These are phyloP conservation scores for Polychaeton citri DNA, from an alignment of 2,329 filamentous ascomycete species.

Conservation along the genomic window DNA sequence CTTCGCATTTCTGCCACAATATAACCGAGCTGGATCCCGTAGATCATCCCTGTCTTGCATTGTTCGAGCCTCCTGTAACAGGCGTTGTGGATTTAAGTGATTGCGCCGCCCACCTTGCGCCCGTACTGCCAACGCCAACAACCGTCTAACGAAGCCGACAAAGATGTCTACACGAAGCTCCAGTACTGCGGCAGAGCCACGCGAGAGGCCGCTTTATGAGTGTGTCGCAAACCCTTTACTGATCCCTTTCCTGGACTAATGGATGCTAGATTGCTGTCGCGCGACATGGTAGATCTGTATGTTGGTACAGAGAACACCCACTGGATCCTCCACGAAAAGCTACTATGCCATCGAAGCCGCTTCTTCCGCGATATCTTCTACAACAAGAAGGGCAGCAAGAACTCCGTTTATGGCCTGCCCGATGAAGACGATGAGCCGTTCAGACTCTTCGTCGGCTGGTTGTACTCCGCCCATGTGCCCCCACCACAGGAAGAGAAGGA, in stretches of 20 bases:
- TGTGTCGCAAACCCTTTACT: conserved; percentile 11
- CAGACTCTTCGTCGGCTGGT: conserved; percentile 40
- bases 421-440: conserved; percentile 40
- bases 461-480: conserved; percentile 37
- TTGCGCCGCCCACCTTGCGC: too few species aligned
- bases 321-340: conserved; percentile 43
- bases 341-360: conserved; percentile 40
- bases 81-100: too few species aligned
- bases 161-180: neutral
- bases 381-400: conserved; percentile 20
- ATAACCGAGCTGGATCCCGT: neutral
- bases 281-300: conserved; percentile 43
- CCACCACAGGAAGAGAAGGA: conserved; percentile 37
- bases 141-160: too few species aligned
- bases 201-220: conserved; percentile 30
- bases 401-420: conserved; percentile 33
- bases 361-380: conserved; percentile 43
- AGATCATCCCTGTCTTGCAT: too few species aligned
- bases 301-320: conserved; percentile 40
- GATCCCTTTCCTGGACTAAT: conserved; percentile 1
- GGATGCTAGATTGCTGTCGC: conserved; percentile 35
- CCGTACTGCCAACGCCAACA: too few species aligned
- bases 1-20: conserved; percentile 1
- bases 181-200: conserved; percentile 11
- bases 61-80: too few species aligned